phyloP scores from a whole-genome alignment of 2,329 filamentous ascomycete species.

The Tolypocladium guangdongense region DNA sequence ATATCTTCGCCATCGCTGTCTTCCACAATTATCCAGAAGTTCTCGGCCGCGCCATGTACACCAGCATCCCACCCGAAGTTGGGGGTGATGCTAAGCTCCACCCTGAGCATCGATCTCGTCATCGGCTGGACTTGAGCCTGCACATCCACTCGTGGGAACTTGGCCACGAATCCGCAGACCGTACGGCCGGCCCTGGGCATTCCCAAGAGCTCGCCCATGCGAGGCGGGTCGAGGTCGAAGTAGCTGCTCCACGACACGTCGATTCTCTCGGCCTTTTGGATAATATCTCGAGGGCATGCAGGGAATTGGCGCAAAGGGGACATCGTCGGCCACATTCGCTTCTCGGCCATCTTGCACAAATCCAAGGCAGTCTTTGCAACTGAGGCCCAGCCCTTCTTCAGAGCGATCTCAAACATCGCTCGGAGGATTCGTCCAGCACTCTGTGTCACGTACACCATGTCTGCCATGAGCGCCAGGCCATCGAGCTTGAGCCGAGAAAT shows the following conservation, averaged over 20 bases:
- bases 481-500: constrained; percentile 92
- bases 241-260: constrained; percentile 90
- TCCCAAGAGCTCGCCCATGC: constrained; percentile 89
- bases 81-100: constrained; percentile 84
- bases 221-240: constrained; percentile 90
- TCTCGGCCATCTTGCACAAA: constrained; percentile 98
- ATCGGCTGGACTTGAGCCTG: constrained; percentile 92
- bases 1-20: constrained; percentile 97
- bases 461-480: constrained; percentile 90
- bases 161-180: constrained; percentile 77
- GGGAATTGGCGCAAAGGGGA: constrained; percentile 87
- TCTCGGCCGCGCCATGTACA: constrained; percentile 78
- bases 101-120: constrained; percentile 82
- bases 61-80: constrained; percentile 94
- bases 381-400: constrained; percentile 92
- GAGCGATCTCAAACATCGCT: constrained; percentile 91
- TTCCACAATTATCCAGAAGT: constrained; percentile 95
- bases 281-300: constrained; percentile 68
- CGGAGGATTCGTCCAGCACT: constrained; percentile 92
- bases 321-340: constrained; percentile 99
- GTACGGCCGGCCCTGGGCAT: constrained; percentile 79
- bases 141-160: constrained; percentile 87
- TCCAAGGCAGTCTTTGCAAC: constrained; percentile 89
- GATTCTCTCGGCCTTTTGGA: constrained; percentile 88
- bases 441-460: constrained; percentile 97